phyloP scores from a whole-genome alignment of 2,329 filamentous ascomycete species.

The Sclerotinia sclerotiorum region DNA sequence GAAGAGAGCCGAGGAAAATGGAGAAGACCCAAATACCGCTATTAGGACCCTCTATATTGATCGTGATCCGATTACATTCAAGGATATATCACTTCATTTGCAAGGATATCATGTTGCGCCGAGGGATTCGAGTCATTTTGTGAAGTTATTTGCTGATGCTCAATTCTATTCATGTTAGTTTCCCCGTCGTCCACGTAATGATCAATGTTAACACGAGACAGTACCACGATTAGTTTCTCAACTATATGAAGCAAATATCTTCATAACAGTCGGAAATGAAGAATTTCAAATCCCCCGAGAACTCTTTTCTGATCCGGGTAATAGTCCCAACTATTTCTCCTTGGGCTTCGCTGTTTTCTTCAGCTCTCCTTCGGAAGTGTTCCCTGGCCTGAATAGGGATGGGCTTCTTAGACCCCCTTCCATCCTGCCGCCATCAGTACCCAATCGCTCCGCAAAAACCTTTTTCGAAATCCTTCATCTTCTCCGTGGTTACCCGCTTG shows the following conservation, averaged over 20 bases:
- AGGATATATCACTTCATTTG: conserved; percentile 84
- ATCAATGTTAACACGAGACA: conserved; percentile 42
- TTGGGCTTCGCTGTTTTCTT: conserved; percentile 89
- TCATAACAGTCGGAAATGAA: conserved; percentile 82
- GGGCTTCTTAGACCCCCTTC: conserved; percentile 82
- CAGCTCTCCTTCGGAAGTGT: conserved; percentile 73
- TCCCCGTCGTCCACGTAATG: neutral
- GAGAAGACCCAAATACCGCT: conserved; percentile 35
- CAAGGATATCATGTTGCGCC: conserved; percentile 89
- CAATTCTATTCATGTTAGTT: conserved; percentile 83
- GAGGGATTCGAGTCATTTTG: conserved; percentile 80
- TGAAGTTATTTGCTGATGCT: conserved; percentile 88
- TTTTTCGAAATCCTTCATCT: conserved; percentile 82
- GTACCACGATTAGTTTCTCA: conserved; percentile 88
- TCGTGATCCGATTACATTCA: conserved; percentile 84
- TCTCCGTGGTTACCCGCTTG: conserved; percentile 78
- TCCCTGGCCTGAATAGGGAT: conserved; percentile 78
- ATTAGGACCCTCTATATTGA: conserved; percentile 92
- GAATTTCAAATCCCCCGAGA: conserved; percentile 90
- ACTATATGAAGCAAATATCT: conserved; percentile 87
- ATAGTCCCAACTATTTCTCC: conserved; percentile 95
- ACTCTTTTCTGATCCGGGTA: conserved; percentile 79
- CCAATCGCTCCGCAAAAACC: conserved; percentile 76
- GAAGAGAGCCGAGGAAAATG: conserved; percentile 57
- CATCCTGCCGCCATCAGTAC: conserved; percentile 78